Base-by-base conservation (phyloP, 495 filamentous ascomycete species). In the Viridothelium virens region DNA sequence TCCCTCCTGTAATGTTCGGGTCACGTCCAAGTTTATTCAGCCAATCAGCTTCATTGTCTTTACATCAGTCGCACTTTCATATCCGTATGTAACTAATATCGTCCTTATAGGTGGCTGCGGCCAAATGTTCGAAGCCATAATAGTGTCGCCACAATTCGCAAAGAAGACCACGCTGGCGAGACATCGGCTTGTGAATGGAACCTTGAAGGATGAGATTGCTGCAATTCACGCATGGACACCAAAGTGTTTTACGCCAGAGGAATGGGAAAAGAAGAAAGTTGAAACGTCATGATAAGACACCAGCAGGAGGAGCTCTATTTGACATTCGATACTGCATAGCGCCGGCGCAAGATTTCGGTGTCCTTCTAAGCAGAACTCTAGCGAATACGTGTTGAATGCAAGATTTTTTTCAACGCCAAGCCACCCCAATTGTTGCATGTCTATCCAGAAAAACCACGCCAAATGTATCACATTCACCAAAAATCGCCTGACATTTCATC, bases 181-280 rank as follows among this genome's bases (percentile, higher is more conserved):
- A 16, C 91, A 97, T 79, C 86, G 94, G 31, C 81, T 96, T 62
- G 94, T 96, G 61, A 97, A 98, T 77, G 83, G 84, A 2, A 87
- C 86, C 6, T 77, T 98, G 73, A 94, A 93, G 79, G 84, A 84
- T n/a, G 94, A 98, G 80, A 94, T 98, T 76, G 89, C 91, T 3
- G 85, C 86, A 56, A 96, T 98, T 65, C 94, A 98, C 81, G 94
- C 94, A n/a, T 98, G 94, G 94, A 93, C 90, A 66, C 91, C 94
- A 34, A 96, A 92, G 78, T 97, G 95, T 77, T 91, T 89, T 80
- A 97, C 94, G 16, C 91, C 92, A 1, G 93, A 92, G 75, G 91
- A 98, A 79, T 97, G 90, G 87, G 86, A 88, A 79, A 87, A 83
- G 75, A 83, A 87, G 77, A 83, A 83, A 66, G 68, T 46, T 25